Conservation (phyloP, 1,139 yeast genomes). For the Suhomyces panamericanus region DNA sequence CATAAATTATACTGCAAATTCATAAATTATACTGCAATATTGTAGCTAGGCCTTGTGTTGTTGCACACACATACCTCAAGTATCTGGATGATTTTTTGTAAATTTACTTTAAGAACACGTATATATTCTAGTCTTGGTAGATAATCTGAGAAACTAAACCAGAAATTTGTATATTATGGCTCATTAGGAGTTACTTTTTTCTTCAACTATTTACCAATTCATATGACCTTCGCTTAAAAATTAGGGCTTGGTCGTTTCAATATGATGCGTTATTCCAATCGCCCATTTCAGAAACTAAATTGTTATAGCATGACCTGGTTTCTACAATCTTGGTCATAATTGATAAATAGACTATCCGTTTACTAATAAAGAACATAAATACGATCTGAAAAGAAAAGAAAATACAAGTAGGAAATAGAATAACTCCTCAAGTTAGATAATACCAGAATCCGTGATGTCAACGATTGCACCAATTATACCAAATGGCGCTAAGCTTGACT, state of each 20-base stretch:
- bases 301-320: not conserved
- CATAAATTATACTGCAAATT: not conserved
- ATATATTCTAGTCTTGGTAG: too few relatives aligned
- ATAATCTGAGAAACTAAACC: too few relatives aligned
- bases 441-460: slow-evolving; percentile 2
- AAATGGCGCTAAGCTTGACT: not conserved
- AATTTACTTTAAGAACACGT: too few relatives aligned
- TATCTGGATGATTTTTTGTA: too few relatives aligned
- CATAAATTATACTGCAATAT: not conserved
- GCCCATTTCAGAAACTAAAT: not conserved
- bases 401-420: slow-evolving; percentile 6
- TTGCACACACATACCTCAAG: too few relatives aligned
- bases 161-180: too few relatives aligned
- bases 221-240: too few relatives aligned
- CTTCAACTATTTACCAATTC: too few relatives aligned
- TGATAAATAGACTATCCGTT: slow-evolving; percentile 1
- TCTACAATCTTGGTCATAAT: not conserved
- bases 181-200: too few relatives aligned
- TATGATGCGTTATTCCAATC: too few relatives aligned
- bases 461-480: slow-evolving; percentile 3
- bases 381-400: slow-evolving; percentile 7
- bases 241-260: too few relatives aligned
- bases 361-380: slow-evolving; percentile 1
- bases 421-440: slow-evolving; percentile 1
- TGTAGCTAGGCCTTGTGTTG: not conserved